Conservation (phyloP, 2,329 filamentous ascomycete species). For the Aspergillus sp. region DNA sequence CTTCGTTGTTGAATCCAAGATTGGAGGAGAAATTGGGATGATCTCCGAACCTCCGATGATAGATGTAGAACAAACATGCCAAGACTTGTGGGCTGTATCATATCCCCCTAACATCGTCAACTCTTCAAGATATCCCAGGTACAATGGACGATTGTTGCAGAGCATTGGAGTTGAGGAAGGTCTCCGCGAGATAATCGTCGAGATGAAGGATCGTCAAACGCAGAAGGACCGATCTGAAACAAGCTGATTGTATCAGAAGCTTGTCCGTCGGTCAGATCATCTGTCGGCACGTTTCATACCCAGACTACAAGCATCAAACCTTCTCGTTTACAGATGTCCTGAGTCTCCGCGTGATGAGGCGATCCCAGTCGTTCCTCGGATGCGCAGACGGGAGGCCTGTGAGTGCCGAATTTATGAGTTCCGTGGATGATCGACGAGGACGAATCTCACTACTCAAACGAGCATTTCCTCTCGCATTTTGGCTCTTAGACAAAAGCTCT, state of each 20-base stretch:
- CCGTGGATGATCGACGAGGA: neutral
- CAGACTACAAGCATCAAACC: neutral
- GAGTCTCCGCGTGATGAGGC: neutral
- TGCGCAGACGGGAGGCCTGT: neutral
- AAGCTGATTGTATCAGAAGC: constrained; percentile 9
- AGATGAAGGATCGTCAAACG: neutral
- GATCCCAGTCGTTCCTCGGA: neutral
- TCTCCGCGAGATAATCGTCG: neutral
- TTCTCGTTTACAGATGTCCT: neutral
- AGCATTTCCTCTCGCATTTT: neutral
- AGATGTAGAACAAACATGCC: constrained; percentile 22
- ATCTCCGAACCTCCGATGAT: neutral
- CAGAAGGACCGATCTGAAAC: constrained; percentile 10
- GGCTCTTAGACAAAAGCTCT: neutral
- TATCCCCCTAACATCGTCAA: neutral
- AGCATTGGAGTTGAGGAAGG: neutral
- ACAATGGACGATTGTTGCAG: neutral
- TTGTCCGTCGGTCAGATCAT: constrained; percentile 1
- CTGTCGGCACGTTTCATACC: constrained; percentile 2
- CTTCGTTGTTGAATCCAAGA: constrained; percentile 8
- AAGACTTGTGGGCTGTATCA: constrained; percentile 15
- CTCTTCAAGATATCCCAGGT: neutral
- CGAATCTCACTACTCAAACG: neutral
- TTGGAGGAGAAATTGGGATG: constrained; percentile 4
- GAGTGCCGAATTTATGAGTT: constrained; percentile 9